Conservation (phyloP, 176 grass and related monocot genomes). For the Melocanna baccifera region DNA sequence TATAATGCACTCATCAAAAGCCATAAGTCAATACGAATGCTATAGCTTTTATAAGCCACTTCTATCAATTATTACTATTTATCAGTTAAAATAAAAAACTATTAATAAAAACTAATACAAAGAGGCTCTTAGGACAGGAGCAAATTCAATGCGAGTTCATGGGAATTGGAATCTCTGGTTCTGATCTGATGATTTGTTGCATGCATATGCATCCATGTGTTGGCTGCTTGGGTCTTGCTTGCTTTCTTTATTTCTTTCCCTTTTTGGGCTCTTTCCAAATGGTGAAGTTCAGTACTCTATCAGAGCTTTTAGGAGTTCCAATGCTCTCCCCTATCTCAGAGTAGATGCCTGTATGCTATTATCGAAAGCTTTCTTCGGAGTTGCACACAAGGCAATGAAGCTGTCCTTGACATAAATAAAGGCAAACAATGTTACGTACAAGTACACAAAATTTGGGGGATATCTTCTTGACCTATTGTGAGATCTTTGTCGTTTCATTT, state of each 20-base stretch:
- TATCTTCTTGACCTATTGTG: neutral
- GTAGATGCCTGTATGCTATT: neutral
- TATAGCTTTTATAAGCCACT: too few relatives aligned
- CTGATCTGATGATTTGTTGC: neutral
- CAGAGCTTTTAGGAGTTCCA: slow-evolving; percentile 4
- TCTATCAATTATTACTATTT: too few relatives aligned
- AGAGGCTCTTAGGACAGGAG: neutral
- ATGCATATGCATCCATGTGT: neutral
- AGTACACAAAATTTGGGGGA: neutral
- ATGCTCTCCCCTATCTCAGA: neutral
- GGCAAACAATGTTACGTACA: neutral
- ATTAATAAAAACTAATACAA: too few relatives aligned
- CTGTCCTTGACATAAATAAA: neutral
- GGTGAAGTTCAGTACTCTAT: neutral
- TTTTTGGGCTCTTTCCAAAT: neutral
- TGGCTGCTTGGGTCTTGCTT: neutral
- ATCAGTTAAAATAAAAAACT: too few relatives aligned
- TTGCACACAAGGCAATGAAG: neutral
- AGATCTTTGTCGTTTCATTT: neutral
- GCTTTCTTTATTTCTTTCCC: neutral
- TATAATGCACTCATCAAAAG: too few relatives aligned
- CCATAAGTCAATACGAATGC: too few relatives aligned
- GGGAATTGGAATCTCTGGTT: neutral
- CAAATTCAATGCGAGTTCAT: neutral
- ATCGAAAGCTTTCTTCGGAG: neutral